Conservation (phyloP, 805 yeast species). For the Yarrowia divulgata region DNA sequence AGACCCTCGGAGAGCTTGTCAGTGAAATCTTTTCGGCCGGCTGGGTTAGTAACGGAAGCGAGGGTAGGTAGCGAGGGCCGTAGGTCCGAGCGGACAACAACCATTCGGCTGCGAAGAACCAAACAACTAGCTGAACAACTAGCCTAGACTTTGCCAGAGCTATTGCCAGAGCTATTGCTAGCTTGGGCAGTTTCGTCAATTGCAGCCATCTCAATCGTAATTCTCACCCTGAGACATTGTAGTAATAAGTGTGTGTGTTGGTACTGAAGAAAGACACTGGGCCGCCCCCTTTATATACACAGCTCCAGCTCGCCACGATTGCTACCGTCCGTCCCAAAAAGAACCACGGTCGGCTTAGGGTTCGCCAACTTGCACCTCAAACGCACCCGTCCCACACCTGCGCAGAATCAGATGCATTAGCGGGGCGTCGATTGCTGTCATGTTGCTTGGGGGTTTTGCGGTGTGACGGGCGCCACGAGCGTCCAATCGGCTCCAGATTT, state of each 20-base stretch:
- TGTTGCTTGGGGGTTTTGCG: background rate
- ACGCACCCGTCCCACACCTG: background rate
- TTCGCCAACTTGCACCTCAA: background rate
- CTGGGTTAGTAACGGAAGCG: constrained; percentile 34
- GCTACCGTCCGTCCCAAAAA: constrained; percentile 5
- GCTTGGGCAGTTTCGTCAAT: too few species aligned
- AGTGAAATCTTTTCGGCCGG: constrained; percentile 70
- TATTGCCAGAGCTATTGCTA: too few species aligned
- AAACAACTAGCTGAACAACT: too few species aligned
- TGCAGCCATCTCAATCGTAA: background rate
- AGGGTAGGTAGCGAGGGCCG: background rate
- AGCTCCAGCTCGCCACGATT: background rate
- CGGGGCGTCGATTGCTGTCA: constrained; percentile 1
- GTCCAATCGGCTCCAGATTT: too few species aligned
- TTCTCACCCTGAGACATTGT: constrained; percentile 38
- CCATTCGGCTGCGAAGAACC: background rate
- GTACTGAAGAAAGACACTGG: background rate
- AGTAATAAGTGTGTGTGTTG: background rate
- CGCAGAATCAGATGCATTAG: constrained; percentile 15
- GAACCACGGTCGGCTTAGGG: constrained; percentile 6
- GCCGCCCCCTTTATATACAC: constrained; percentile 9
- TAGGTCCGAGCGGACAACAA: background rate
- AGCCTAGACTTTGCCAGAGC: too few species aligned
- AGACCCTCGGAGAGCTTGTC: constrained; percentile 71
- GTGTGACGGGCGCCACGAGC: too few species aligned